Percentiles rank a stretch among this genome's conserved stretches.
Conservation (phyloP, 1,284 basidiomycete genomes). For the Malassezia dermatis region DNA sequence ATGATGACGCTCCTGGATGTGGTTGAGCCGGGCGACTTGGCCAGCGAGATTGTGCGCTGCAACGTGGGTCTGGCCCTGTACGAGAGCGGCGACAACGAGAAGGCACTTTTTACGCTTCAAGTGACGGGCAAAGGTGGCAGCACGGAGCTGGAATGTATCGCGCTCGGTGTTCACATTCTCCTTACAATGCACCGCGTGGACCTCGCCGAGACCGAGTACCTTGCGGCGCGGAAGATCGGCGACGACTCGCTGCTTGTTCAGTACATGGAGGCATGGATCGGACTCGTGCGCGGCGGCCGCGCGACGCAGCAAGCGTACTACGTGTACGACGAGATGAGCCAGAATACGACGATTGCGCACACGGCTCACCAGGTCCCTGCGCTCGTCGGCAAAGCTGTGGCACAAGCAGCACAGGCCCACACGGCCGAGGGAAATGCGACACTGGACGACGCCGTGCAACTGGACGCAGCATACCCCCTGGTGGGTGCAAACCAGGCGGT, state of each 20-base stretch:
- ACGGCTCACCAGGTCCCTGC: slow-evolving; percentile 23
- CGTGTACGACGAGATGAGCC: slow-evolving; percentile 46
- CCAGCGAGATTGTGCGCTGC: slow-evolving; percentile 28
- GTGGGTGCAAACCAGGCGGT: slow-evolving; percentile 6
- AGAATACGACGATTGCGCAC: slow-evolving; percentile 25
- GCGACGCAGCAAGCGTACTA: slow-evolving; percentile 46
- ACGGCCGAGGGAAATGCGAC: slow-evolving; percentile 19
- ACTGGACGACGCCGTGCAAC: slow-evolving; percentile 23
- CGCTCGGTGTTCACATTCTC: slow-evolving; percentile 44
- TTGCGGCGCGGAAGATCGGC: slow-evolving; percentile 37
- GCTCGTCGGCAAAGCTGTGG: slow-evolving; percentile 37
- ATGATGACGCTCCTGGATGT: slow-evolving; percentile 38
- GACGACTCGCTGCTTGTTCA: slow-evolving; percentile 44
- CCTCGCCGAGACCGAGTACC: slow-evolving; percentile 39
- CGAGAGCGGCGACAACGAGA: slow-evolving; percentile 30
- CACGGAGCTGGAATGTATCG: slow-evolving; percentile 39
- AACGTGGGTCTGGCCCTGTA: slow-evolving; percentile 26
- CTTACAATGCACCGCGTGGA: slow-evolving; percentile 41
- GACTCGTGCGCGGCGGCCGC: slow-evolving; percentile 34
- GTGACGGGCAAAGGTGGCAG: slow-evolving; percentile 21
- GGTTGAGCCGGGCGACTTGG: slow-evolving; percentile 29
- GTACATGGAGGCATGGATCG: slow-evolving; percentile 45
- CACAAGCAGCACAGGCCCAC: slow-evolving; percentile 29
- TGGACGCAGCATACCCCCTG: background rate
- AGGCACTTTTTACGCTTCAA: slow-evolving; percentile 35